Conservation (phyloP, 2,329 filamentous ascomycete genomes). For the Diaporthe longicolla region DNA sequence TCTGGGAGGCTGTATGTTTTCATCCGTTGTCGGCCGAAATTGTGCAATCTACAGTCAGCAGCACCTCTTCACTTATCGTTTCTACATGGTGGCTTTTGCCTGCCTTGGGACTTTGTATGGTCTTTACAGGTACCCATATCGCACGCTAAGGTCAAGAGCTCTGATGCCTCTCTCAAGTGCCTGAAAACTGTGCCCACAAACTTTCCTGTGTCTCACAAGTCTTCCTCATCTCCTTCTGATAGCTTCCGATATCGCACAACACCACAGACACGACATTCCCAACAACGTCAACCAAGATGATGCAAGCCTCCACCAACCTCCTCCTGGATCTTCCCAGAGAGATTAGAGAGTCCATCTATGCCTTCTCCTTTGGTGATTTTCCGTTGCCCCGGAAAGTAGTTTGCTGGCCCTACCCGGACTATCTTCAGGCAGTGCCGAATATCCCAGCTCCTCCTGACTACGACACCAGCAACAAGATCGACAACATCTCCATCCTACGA, state of each 20-base stretch:
- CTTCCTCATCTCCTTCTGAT: background rate
- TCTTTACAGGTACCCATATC: too few relatives aligned
- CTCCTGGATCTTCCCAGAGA: background rate
- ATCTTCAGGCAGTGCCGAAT: background rate
- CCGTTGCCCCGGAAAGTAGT: background rate
- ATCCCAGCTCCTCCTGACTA: background rate
- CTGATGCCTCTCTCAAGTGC: background rate
- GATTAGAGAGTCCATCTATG: conserved; percentile 10
- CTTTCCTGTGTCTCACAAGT: background rate
- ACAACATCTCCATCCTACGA: background rate
- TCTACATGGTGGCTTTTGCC: background rate
- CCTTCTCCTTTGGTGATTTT: background rate
- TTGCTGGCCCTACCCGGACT: conserved; percentile 22
- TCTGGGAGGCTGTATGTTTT: too few relatives aligned
- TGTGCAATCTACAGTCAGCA: background rate
- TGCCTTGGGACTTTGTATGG: background rate
- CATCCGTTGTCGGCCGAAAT: background rate
- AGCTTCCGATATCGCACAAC: background rate
- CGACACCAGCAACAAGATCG: background rate
- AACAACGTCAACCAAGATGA: background rate
- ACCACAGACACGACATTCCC: too few relatives aligned
- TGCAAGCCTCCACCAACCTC: background rate
- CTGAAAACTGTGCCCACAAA: background rate
- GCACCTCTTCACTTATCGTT: background rate
- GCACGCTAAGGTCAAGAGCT: background rate